Evolutionary conservation across 2,329 filamentous ascomycete species (phyloP).

Genomic region (Ramichloridium luteum): DNA sequence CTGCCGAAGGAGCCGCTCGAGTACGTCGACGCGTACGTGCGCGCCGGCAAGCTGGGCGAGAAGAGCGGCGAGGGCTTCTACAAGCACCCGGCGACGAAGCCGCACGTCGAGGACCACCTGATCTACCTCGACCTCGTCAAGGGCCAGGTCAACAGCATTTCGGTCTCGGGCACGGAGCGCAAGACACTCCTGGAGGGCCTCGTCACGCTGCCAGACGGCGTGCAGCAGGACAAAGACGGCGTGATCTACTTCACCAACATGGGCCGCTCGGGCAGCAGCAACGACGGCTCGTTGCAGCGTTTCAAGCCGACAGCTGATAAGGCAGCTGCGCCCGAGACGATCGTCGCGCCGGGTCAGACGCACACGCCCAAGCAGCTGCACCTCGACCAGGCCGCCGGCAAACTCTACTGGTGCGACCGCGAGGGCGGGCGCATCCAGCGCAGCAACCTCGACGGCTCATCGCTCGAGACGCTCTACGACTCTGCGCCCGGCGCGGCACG

Average conservation of each 20-base stretch:
- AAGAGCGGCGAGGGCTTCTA: conserved; percentile 13
- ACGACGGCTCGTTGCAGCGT: no score
- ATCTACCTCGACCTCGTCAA: no score
- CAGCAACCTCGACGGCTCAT: conserved; percentile 25
- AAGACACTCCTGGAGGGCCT: no score
- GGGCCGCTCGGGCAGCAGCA: no score
- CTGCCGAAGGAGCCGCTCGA: conserved; percentile 30
- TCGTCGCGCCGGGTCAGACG: conserved; percentile 34
- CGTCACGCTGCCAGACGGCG: no score
- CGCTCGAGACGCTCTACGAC: conserved; percentile 29
- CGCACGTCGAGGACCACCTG: no score
- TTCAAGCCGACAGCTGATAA: no score
- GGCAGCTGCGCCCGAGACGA: conserved; percentile 33
- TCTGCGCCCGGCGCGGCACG: conserved; percentile 27
- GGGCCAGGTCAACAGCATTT: no score
- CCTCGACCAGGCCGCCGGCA: conserved; percentile 17
- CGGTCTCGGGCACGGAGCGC: no score
- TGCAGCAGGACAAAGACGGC: conserved; percentile 7
- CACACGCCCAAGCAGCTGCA: conserved; percentile 39
- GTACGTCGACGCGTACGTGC: conserved; percentile 36
- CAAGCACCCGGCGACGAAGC: no score
- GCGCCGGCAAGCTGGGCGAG: conserved; percentile 35
- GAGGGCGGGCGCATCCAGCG: conserved; percentile 31
- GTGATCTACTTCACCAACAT: conserved; percentile 24
- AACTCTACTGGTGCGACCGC: conserved; percentile 34